Conservation (phyloP, 1,139 yeast genomes). For the Wickerhamomyces sp. region DNA sequence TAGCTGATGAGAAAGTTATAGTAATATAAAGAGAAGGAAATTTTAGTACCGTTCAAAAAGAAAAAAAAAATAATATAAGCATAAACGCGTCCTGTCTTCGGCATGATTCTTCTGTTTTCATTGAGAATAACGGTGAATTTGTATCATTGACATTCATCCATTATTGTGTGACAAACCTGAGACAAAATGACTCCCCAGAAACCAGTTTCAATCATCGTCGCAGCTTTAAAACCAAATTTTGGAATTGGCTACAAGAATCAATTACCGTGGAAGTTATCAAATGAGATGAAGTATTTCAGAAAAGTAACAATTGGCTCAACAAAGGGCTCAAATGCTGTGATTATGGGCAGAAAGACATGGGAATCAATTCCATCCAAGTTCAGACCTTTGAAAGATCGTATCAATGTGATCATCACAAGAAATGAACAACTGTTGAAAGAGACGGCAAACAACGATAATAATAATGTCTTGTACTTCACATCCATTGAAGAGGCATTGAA, state of each 20-base stretch:
- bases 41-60: too few relatives aligned
- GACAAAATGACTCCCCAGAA: constrained; percentile 13
- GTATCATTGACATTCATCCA: background rate
- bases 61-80: too few relatives aligned
- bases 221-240: constrained; percentile 71
- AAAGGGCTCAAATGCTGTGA: constrained; percentile 59
- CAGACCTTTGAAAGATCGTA: constrained; percentile 73
- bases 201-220: constrained; percentile 66
- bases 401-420: constrained; percentile 73
- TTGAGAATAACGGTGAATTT: too few relatives aligned
- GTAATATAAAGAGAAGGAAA: too few relatives aligned
- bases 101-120: too few relatives aligned
- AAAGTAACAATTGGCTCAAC: constrained; percentile 49
- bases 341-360: constrained; percentile 98
- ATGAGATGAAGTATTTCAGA: constrained; percentile 83
- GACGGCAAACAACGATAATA: constrained; percentile 24
- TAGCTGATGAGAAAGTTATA: too few relatives aligned
- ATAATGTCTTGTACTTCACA: constrained; percentile 36
- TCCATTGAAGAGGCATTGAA: constrained; percentile 44
- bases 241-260: constrained; percentile 84
- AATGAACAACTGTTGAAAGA: constrained; percentile 11
- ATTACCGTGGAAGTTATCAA: constrained; percentile 82
- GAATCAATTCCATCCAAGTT: constrained; percentile 83
- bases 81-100: too few relatives aligned
- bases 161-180: background rate